A percentile compares a stretch with the other conserved stretches of the same genome.
Conservation (phyloP, 805 yeast species). For the Clavispora vitiphila region DNA sequence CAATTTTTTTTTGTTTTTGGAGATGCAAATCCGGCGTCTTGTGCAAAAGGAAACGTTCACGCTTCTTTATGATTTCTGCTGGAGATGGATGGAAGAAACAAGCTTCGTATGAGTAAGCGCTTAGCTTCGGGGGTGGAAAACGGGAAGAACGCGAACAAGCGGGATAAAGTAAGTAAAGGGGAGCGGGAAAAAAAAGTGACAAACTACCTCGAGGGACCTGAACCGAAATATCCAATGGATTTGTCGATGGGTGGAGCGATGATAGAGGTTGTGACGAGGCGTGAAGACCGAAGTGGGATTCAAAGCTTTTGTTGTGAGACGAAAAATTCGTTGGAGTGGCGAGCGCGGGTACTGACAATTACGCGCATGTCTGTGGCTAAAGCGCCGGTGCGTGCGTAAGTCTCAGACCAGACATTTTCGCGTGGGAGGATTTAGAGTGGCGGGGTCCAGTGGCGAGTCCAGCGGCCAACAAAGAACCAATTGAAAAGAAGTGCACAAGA, state of each 20-base stretch:
- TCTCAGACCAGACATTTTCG: neutral
- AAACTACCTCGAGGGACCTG: constrained; percentile 12
- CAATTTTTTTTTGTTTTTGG: constrained; percentile 4
- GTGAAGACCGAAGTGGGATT: constrained; percentile 6
- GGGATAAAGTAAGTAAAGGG: neutral
- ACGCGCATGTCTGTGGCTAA: constrained; percentile 4
- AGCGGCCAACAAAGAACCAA: no score
- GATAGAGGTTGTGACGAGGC: constrained; percentile 10
- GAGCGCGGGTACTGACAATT: constrained; percentile 12
- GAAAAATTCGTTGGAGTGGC: constrained; percentile 17
- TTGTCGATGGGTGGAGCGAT: constrained; percentile 3
- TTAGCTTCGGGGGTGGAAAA: constrained; percentile 1
- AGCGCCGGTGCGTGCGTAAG: neutral
- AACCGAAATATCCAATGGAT: constrained; percentile 6
- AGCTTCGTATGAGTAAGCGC: neutral
- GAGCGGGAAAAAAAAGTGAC: constrained; percentile 1
- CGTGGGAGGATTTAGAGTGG: no score
- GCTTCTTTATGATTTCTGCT: neutral
- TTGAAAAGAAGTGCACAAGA: no score
- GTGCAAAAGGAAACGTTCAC: neutral
- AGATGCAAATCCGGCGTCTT: neutral
- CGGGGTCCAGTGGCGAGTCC: no score
- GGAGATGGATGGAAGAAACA: neutral
- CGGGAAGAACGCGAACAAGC: constrained; percentile 1
- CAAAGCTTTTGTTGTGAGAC: constrained; percentile 3